phyloP scores from a whole-genome alignment of 106 monocot genomes.

The Posidonia australis region DNA sequence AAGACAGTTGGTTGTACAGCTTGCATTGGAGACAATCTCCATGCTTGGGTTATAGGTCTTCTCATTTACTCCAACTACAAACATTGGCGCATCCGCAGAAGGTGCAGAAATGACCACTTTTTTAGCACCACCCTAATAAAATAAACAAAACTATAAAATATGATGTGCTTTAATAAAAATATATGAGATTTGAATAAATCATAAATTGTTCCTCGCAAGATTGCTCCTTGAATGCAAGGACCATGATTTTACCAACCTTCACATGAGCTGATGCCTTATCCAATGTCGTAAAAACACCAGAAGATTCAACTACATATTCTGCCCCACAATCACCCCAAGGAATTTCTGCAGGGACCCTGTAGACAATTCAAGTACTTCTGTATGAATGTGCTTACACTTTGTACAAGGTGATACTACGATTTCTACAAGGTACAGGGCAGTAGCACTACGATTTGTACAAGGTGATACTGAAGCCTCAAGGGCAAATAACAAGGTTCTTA shows the following conservation, averaged over 20 bases:
- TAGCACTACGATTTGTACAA: not conserved
- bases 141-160: not conserved
- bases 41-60: conserved; percentile 56
- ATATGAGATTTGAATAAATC: not conserved
- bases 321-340: conserved; percentile 86
- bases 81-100: conserved; percentile 98
- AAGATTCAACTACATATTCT: conserved; percentile 93
- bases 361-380: not conserved
- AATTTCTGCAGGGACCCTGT: conserved; percentile 84
- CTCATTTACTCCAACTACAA: conserved; percentile 97
- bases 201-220: not conserved
- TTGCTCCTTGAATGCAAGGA: not conserved
- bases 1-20: conserved; percentile 97
- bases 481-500: too few relatives aligned
- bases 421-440: not conserved
- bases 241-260: conserved; percentile 38
- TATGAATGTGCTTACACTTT: not conserved
- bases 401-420: not conserved
- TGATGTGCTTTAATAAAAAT: not conserved
- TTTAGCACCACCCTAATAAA: conserved; percentile 78
- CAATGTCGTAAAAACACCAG: conserved; percentile 88
- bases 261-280: conserved; percentile 85
- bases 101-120: conserved; percentile 98
- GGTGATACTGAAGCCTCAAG: not conserved
- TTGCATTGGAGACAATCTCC: conserved; percentile 95